Conservation (phyloP, 208 protist species). For the Sergeia podlipaevii region DNA sequence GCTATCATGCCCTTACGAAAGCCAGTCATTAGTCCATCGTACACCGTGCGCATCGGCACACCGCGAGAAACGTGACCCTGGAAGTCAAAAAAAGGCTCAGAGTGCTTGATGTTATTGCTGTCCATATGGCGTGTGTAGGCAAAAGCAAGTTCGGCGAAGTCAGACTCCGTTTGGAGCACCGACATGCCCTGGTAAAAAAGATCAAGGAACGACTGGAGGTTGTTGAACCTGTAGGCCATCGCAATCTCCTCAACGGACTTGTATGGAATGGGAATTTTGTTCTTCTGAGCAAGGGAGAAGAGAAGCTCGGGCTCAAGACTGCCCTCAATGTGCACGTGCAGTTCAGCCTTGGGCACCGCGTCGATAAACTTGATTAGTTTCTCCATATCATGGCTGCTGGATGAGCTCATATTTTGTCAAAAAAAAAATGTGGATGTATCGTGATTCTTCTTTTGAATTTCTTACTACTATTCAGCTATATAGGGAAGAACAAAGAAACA, state of each 20-base stretch:
- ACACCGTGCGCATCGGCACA: conserved; percentile 30
- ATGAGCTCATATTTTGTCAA: not conserved
- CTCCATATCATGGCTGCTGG: too few relatives aligned
- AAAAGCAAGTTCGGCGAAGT: conserved; percentile 48
- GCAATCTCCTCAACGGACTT: conserved; percentile 32
- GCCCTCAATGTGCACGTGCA: conserved; percentile 64
- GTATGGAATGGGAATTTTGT: conserved; percentile 27
- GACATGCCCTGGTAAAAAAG: conserved; percentile 54
- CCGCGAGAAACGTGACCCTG: conserved; percentile 42
- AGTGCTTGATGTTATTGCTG: conserved; percentile 24
- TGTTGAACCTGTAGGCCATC: conserved; percentile 41
- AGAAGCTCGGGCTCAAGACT: conserved; percentile 50
- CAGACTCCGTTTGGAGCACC: conserved; percentile 36
- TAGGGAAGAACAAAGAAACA: not conserved
- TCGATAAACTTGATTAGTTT: conserved; percentile 21
- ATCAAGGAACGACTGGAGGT: conserved; percentile 49
- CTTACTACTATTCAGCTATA: too few relatives aligned
- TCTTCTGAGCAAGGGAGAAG: conserved; percentile 35
- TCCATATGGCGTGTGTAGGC: conserved; percentile 34
- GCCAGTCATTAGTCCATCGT: conserved; percentile 34
- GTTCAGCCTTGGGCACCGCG: conserved; percentile 48
- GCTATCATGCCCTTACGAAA: conserved; percentile 25
- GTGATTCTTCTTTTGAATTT: too few relatives aligned
- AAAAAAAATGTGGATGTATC: not conserved
- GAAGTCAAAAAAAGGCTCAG: conserved; percentile 57